Evolutionary conservation across 179 eudicot genomes (phyloP).

Genomic region (Beta corolliflora): DNA sequence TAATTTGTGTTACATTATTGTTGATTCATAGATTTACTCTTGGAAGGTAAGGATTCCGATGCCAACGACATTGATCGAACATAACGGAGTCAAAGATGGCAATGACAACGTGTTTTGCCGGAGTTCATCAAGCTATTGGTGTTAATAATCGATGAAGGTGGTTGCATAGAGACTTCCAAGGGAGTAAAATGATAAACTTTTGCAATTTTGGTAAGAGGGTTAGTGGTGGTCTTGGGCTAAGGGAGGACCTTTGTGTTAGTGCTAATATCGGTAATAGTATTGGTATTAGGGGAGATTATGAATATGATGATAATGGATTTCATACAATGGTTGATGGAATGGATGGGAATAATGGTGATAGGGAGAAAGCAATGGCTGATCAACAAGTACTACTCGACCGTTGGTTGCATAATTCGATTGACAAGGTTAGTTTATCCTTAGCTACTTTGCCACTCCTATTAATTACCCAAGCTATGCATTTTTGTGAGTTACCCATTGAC

Average conservation of each 20-base stretch:
- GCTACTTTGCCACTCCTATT: too few species aligned
- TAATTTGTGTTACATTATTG: too few species aligned
- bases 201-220: neutral
- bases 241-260: neutral
- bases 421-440: constrained; percentile 35
- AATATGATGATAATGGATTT: neutral
- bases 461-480: too few species aligned
- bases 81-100: neutral
- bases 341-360: neutral
- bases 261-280: neutral
- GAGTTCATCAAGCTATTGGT: neutral
- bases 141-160: neutral
- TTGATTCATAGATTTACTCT: too few species aligned
- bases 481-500: too few species aligned
- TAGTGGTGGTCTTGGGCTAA: neutral
- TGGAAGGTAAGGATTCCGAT: neutral
- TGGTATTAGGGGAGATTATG: too few species aligned
- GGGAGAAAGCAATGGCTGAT: constrained; percentile 16
- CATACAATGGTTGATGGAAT: neutral
- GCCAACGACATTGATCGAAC: neutral
- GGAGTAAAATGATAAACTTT: neutral
- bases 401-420: constrained; percentile 44
- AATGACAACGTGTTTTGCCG: neutral
- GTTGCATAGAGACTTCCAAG: neutral
- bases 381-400: constrained; percentile 32